Conservation (phyloP, 805 yeast species). For the Barnettozyma pratensis region DNA sequence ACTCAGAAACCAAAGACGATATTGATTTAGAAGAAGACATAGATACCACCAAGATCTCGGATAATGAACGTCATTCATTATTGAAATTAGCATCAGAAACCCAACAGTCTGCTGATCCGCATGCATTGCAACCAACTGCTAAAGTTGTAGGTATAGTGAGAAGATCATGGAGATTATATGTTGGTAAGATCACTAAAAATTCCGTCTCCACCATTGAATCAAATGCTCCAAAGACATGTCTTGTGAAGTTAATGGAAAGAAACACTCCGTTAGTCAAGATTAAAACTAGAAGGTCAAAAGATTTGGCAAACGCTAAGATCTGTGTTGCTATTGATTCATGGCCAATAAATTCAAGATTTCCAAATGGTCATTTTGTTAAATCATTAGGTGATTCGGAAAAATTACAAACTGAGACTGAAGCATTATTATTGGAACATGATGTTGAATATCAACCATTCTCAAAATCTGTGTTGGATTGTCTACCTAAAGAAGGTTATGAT, state of each 20-base stretch:
- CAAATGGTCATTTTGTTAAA: constrained; percentile 93
- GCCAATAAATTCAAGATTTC: constrained; percentile 79
- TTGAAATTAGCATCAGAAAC: constrained; percentile 73
- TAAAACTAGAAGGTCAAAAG: constrained; percentile 79
- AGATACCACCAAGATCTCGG: constrained; percentile 37
- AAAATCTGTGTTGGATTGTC: constrained; percentile 82
- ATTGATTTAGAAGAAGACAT: constrained; percentile 33
- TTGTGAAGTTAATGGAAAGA: constrained; percentile 85
- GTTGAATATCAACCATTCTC: constrained; percentile 96
- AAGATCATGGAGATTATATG: constrained; percentile 94
- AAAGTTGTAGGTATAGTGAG: constrained; percentile 81
- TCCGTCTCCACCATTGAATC: constrained; percentile 58
- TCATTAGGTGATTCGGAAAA: constrained; percentile 86
- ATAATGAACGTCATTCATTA: constrained; percentile 63
- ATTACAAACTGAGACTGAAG: constrained; percentile 94
- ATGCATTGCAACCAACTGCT: constrained; percentile 83
- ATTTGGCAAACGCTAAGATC: constrained; percentile 81
- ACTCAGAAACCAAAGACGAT: constrained; percentile 35
- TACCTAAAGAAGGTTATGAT: constrained; percentile 88
- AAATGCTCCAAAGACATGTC: constrained; percentile 69
- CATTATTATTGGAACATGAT: constrained; percentile 87
- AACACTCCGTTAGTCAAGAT: constrained; percentile 84
- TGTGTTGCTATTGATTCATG: constrained; percentile 91
- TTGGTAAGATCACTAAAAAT: constrained; percentile 83
- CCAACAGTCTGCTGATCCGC: constrained; percentile 41